Base-by-base conservation (phyloP, 768 basidiomycete species). In the Calocera cornea region DNA sequence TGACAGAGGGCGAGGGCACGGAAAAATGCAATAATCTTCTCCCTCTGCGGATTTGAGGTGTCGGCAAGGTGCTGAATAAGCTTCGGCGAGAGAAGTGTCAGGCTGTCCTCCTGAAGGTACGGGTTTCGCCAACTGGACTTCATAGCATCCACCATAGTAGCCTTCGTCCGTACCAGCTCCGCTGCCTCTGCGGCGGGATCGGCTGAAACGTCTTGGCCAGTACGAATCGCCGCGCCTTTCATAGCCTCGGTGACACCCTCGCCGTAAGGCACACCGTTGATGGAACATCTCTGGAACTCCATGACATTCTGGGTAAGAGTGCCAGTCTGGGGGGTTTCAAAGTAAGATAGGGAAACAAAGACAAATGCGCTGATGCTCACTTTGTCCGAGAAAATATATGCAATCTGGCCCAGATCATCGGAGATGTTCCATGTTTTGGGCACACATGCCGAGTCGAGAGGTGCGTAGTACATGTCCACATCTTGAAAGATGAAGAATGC, bases 381-480 rank as follows among this genome's bases (percentile, higher is more conserved):
- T 27, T 95, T 95, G 82, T 95, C 92, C 11, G 89, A 93, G 74
- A 89, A 89, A 74, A 89, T 81, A 76, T 95, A 99, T 79, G 97
- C 95, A 76, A 98, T 97, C 79, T 98, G 95, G 29, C 95, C 95
- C 1, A 99, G 86, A 78, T 98, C 95, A 75, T 98, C 95, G 1
- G 93, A 97, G 72, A 98, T 95, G 75, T 95, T 95, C 95, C 95
- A 97, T 3, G 92, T 95, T 76, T 97, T 97, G 31, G 95, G 95
- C 2, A 93, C 86, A 72, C 95, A 97, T 0, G 92, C 80, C 1
- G 90, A 87, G 74, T 97, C 87, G 75, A 88, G 87, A 40, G 88
- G 85, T 68, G 83, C 80, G 78, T 97, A 97, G 80, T 92, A 97
- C 92, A 98, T 95, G 76, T 97, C 95, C 71, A 93, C 73, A 74